phyloP scores from a whole-genome alignment of 106 monocot species.

The Alisma plantagoaquatica region DNA sequence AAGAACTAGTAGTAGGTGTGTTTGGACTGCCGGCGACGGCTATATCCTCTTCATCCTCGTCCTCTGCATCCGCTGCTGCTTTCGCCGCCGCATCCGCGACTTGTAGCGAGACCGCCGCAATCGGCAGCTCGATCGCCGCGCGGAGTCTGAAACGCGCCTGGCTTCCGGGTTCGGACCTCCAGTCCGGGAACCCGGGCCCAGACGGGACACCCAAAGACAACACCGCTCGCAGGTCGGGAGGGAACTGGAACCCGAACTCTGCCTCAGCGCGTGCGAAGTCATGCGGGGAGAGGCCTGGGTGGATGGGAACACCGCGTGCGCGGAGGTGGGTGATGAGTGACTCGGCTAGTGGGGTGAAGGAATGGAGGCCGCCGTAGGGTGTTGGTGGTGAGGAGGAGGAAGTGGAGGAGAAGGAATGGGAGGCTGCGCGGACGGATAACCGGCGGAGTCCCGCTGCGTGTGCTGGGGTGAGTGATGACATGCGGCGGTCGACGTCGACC shows the following conservation, averaged over 20 bases:
- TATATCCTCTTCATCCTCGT: no score
- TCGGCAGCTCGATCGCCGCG: constrained; percentile 4
- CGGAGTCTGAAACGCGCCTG: background rate
- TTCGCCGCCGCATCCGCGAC: no score
- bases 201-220: constrained; percentile 51
- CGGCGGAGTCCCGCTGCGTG: constrained; percentile 29
- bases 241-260: constrained; percentile 53
- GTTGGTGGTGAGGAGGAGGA: background rate
- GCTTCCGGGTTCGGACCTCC: constrained; percentile 18
- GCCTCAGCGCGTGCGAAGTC: constrained; percentile 59
- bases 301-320: constrained; percentile 28
- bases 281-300: constrained; percentile 36
- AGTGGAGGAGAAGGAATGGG: constrained; percentile 16
- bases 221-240: constrained; percentile 76
- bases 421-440: constrained; percentile 21
- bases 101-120: constrained; percentile 11
- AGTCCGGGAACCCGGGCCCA: constrained; percentile 65
- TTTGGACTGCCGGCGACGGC: no score
- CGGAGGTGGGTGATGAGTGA: constrained; percentile 41
- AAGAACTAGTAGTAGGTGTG: no score
- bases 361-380: constrained; percentile 31
- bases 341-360: constrained; percentile 45
- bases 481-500: constrained; percentile 32
- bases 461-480: constrained; percentile 2
- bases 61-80: no score